Percentiles rank a stretch among this genome's conserved stretches.
Conservation (phyloP, 176 grass and related monocot genomes). For the Bonia amplexicaulis region DNA sequence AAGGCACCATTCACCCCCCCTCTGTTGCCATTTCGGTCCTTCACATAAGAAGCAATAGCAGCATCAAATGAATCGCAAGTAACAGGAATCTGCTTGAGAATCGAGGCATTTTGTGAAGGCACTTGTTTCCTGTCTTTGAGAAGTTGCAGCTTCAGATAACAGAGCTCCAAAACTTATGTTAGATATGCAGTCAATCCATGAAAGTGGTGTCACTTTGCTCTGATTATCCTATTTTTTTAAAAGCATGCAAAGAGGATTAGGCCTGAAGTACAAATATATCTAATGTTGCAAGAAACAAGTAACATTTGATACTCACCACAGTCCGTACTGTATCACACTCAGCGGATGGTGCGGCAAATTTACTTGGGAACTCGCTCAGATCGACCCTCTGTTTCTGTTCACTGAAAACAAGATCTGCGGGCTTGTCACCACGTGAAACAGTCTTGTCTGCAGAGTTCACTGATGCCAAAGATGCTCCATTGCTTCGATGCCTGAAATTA, state of each 20-base stretch:
- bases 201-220: conserved; percentile 46
- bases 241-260: conserved; percentile 29
- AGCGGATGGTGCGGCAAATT: conserved; percentile 26
- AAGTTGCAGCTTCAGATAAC: conserved; percentile 52
- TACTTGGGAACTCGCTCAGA: conserved; percentile 33
- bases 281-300: conserved; percentile 1
- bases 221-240: conserved; percentile 45
- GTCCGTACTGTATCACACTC: conserved; percentile 17
- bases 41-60: conserved; percentile 72
- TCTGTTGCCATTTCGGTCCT: no score
- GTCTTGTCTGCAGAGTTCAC: conserved; percentile 28
- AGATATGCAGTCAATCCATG: conserved; percentile 76
- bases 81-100: conserved; percentile 48
- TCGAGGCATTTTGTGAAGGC: conserved; percentile 47
- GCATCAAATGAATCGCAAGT: conserved; percentile 95
- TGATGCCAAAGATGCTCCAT: conserved; percentile 13
- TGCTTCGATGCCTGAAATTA: conserved; percentile 31
- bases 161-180: conserved; percentile 91
- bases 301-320: conserved; percentile 33
- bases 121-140: conserved; percentile 47
- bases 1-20: no score
- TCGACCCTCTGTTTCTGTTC: conserved; percentile 27
- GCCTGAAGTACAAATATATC: not conserved
- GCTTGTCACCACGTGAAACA: conserved; percentile 6
- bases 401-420: conserved; percentile 21